Conservation (phyloP, 1,284 basidiomycete genomes). For the Mycosarcoma maydis region DNA sequence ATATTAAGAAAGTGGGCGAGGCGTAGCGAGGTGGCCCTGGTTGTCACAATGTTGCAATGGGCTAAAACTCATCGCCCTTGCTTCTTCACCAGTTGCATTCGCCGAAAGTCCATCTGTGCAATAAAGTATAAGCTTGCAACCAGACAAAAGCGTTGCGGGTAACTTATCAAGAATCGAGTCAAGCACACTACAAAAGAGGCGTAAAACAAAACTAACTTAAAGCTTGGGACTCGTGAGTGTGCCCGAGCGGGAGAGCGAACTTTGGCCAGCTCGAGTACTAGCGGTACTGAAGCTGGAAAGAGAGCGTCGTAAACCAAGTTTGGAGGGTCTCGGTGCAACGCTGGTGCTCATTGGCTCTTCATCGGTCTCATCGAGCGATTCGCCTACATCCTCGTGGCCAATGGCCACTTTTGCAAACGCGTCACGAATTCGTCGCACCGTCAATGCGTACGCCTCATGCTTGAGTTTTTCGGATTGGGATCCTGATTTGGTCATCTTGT, state of each 20-base stretch:
- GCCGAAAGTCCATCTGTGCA: too few species aligned
- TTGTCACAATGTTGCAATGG: background rate
- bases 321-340: background rate
- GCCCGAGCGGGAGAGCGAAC: constrained; percentile 13
- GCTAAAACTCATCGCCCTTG: background rate
- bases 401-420: constrained; percentile 28
- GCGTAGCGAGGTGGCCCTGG: background rate
- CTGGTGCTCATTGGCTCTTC: constrained; percentile 13
- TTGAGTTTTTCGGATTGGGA: constrained; percentile 26
- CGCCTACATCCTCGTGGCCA: constrained; percentile 15
- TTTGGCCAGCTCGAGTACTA: constrained; percentile 4
- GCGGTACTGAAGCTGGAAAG: constrained; percentile 23
- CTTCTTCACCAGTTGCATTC: too few species aligned
- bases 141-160: background rate
- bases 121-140: background rate
- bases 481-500: constrained; percentile 45
- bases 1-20: constrained; percentile 53
- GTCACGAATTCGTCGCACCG: constrained; percentile 26
- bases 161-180: too few species aligned
- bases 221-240: constrained; percentile 22
- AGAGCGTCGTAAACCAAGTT: background rate
- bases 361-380: constrained; percentile 10
- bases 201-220: too few species aligned
- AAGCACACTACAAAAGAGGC: too few species aligned
- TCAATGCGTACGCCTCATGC: constrained; percentile 39